These are phyloP conservation scores for Fraxinus anomala DNA, from an alignment of 257 asterid genomes.

Conservation along the genomic window DNA sequence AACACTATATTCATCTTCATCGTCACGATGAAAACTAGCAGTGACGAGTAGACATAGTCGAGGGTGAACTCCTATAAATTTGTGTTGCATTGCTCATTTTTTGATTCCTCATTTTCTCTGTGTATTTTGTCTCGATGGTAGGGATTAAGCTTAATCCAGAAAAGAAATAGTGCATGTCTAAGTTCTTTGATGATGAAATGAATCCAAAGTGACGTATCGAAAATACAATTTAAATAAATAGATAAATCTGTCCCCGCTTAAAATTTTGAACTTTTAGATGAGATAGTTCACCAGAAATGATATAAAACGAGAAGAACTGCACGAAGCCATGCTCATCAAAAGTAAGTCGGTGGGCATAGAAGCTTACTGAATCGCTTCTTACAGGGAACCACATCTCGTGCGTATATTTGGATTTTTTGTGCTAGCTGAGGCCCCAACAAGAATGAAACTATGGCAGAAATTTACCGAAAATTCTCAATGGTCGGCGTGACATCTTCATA, in stretches of 20 bases:
- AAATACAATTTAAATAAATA: background rate
- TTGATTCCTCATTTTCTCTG: background rate
- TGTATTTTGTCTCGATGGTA: background rate
- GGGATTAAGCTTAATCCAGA: background rate
- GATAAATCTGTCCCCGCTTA: background rate
- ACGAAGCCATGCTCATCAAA: background rate
- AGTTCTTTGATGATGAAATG: background rate
- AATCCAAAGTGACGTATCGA: background rate
- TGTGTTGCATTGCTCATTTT: background rate
- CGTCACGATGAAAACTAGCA: too few species aligned
- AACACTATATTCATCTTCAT: background rate
- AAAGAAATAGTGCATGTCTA: background rate
- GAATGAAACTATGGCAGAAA: constrained; percentile 84
- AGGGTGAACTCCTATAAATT: too few species aligned
- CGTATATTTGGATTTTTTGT: constrained; percentile 77
- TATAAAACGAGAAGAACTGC: background rate
- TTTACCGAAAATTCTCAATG: background rate
- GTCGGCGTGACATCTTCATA: background rate
- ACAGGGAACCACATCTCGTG: constrained; percentile 94
- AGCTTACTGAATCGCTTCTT: constrained; percentile 93
- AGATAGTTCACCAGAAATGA: background rate
- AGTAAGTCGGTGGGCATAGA: constrained; percentile 22
- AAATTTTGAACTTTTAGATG: background rate
- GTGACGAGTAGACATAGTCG: background rate
- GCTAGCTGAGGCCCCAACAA: constrained; percentile 83